These are phyloP conservation scores for Hanseniaspora hatyaiensis DNA, from an alignment of 805 yeast species.

Conservation along the genomic window DNA sequence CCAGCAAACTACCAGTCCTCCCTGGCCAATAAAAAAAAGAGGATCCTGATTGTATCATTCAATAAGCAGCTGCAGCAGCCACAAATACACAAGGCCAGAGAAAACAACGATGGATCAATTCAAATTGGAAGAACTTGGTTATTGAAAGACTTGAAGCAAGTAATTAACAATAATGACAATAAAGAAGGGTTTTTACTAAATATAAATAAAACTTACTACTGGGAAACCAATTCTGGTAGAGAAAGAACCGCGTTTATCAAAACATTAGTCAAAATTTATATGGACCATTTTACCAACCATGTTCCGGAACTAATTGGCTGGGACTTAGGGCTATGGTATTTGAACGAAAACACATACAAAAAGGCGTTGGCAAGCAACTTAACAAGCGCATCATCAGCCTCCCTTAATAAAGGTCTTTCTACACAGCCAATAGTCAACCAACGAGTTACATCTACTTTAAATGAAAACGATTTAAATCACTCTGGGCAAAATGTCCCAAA, in stretches of 20 bases:
- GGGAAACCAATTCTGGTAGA: constrained; percentile 54
- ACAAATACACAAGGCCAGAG: constrained; percentile 74
- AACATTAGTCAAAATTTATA: constrained; percentile 41
- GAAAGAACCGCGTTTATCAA: constrained; percentile 51
- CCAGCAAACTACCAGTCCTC: constrained; percentile 37
- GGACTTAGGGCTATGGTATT: constrained; percentile 34
- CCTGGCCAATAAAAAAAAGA: constrained; percentile 42
- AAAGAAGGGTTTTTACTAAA: constrained; percentile 47
- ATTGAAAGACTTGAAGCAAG: constrained; percentile 49
- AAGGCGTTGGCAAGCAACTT: constrained; percentile 27
- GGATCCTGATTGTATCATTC: constrained; percentile 45
- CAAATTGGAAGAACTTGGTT: constrained; percentile 94
- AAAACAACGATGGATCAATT: constrained; percentile 55
- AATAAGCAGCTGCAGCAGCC: constrained; percentile 56
- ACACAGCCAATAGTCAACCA: constrained; percentile 5
- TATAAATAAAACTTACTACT: constrained; percentile 70
- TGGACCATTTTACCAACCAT: constrained; percentile 44
- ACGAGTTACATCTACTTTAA: constrained; percentile 7
- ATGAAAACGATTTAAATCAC: constrained; percentile 1
- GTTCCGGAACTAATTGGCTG: constrained; percentile 45
- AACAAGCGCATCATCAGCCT: no score
- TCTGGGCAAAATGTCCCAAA: no score
- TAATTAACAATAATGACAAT: constrained; percentile 44
- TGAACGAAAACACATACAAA: constrained; percentile 31
- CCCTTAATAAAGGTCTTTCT: neutral